A percentile compares a stretch with the other conserved stretches of the same genome.
Conservation (phyloP, 305 asterid genomes). For the Rubia balearica region DNA sequence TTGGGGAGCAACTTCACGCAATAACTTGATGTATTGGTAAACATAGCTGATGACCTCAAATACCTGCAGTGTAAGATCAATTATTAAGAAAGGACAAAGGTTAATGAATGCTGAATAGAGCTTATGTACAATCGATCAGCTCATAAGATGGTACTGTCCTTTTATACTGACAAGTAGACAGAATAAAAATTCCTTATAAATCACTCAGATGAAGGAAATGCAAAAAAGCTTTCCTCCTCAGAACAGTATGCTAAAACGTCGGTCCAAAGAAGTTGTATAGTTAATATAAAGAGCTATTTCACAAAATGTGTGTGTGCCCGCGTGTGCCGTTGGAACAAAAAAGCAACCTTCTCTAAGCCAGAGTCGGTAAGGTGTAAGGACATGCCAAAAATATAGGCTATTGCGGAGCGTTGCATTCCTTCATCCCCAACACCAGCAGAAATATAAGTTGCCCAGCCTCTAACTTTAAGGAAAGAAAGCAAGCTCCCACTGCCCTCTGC, state of each 20-base stretch:
- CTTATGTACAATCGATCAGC: background rate
- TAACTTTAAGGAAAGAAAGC: constrained; percentile 71
- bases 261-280: background rate
- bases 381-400: constrained; percentile 86
- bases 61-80: constrained; percentile 44
- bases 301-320: background rate
- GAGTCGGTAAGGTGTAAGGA: constrained; percentile 85
- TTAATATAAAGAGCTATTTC: background rate
- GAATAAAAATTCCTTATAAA: background rate
- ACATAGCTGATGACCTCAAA: constrained; percentile 69
- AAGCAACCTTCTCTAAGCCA: constrained; percentile 75
- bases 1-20: constrained; percentile 72
- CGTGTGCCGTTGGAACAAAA: background rate
- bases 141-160: background rate
- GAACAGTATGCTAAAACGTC: background rate
- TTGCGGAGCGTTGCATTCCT: constrained; percentile 73
- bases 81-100: background rate
- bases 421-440: constrained; percentile 98
- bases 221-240: background rate
- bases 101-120: background rate
- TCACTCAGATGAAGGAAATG: background rate
- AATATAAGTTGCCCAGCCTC: constrained; percentile 81
- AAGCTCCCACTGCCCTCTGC: constrained; percentile 98
- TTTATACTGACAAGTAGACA: background rate
- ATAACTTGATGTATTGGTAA: constrained; percentile 85